Evolutionary conservation across 2,329 filamentous ascomycete genomes (phyloP).

Genomic region (Botrytis hyacinthi): DNA sequence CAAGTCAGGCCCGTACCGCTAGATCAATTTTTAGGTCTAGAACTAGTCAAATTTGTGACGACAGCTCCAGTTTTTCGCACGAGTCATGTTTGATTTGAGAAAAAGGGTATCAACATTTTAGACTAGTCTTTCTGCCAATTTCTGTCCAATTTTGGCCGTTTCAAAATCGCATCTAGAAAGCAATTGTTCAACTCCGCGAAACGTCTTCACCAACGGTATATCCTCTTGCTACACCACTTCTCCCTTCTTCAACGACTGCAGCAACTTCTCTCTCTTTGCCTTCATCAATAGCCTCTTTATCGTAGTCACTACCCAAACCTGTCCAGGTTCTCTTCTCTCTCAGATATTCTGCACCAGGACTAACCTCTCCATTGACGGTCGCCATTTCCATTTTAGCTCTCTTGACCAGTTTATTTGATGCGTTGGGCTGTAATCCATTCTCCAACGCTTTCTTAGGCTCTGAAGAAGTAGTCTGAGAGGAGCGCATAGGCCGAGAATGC

Average conservation of each 20-base stretch:
- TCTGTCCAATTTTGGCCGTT: neutral
- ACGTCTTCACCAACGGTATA: conserved; percentile 71
- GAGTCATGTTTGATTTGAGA: neutral
- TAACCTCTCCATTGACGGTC: conserved; percentile 80
- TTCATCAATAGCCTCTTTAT: conserved; percentile 57
- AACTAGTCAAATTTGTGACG: neutral
- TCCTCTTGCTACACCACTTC: conserved; percentile 82
- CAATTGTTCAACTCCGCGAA: conserved; percentile 24
- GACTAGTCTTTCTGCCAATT: neutral
- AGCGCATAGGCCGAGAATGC: conserved; percentile 71
- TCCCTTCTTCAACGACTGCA: conserved; percentile 80
- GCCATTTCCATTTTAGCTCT: conserved; percentile 69
- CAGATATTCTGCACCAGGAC: conserved; percentile 86
- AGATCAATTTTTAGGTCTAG: neutral
- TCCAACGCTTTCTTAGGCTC: conserved; percentile 28
- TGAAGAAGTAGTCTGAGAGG: conserved; percentile 6
- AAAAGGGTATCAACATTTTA: neutral
- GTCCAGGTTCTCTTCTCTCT: conserved; percentile 84
- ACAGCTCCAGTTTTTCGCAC: neutral
- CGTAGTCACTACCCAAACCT: conserved; percentile 84
- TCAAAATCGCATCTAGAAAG: neutral
- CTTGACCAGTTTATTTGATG: conserved; percentile 59
- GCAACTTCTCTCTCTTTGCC: conserved; percentile 36
- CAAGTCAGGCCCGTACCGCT: conserved; percentile 6
- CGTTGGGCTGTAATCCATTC: conserved; percentile 28